phyloP scores from a whole-genome alignment of 495 filamentous ascomycete species.

The Penicillium egyptiacum region DNA sequence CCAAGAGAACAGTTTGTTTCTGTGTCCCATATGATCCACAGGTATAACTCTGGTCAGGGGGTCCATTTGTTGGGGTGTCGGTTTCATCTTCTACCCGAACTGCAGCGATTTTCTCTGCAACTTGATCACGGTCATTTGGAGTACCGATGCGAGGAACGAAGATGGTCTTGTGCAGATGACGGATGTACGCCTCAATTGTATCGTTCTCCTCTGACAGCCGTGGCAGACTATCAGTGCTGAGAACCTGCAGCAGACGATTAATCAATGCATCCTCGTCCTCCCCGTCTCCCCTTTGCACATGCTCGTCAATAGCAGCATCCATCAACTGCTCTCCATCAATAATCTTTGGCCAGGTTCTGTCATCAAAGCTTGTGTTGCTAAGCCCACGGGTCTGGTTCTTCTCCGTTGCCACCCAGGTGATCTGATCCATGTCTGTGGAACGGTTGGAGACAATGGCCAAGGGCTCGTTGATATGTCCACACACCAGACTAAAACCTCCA shows the following conservation, averaged over 20 bases:
- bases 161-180: constrained; percentile 71
- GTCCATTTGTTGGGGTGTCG: constrained; percentile 18
- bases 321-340: constrained; percentile 54
- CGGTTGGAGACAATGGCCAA: constrained; percentile 89
- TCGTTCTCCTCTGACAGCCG: constrained; percentile 43
- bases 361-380: constrained; percentile 78
- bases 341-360: constrained; percentile 83
- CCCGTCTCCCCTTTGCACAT: constrained; percentile 42
- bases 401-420: constrained; percentile 65
- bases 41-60: constrained; percentile 31
- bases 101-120: constrained; percentile 51
- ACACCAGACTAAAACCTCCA: constrained; percentile 91
- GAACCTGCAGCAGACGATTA: constrained; percentile 64
- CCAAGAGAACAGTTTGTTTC: constrained; percentile 82
- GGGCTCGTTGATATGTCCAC: constrained; percentile 74
- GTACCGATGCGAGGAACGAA: constrained; percentile 76
- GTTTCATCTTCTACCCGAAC: constrained; percentile 33
- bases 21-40: constrained; percentile 79
- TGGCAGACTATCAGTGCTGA: constrained; percentile 74
- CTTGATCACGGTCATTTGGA: constrained; percentile 40
- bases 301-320: constrained; percentile 44
- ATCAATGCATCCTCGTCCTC: constrained; percentile 63
- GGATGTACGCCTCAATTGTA: constrained; percentile 69
- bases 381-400: constrained; percentile 71
- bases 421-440: constrained; percentile 53